phyloP scores from a whole-genome alignment of 192 early-diverging fungal species.

The Backusella circina region DNA sequence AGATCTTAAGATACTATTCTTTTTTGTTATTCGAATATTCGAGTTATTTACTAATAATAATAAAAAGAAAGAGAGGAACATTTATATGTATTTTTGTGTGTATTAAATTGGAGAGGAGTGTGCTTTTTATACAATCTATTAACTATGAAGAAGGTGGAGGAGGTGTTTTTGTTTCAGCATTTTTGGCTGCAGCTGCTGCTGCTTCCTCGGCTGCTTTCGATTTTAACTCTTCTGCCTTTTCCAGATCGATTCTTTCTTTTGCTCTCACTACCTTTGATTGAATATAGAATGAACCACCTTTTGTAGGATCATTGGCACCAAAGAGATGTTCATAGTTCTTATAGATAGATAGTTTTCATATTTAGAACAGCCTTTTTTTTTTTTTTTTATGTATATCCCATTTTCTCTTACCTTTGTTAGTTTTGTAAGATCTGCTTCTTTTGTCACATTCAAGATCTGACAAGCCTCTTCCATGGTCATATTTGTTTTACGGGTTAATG shows the following conservation, averaged over 20 bases:
- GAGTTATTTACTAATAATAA: background rate
- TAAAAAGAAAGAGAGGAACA: background rate
- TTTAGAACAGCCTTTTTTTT: background rate
- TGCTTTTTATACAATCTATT: background rate
- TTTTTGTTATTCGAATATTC: too few relatives aligned
- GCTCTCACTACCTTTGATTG: slow-evolving; percentile 93
- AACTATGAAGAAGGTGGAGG: slow-evolving; percentile 15
- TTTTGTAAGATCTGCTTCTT: slow-evolving; percentile 52
- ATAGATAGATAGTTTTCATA: background rate
- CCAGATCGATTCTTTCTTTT: slow-evolving; percentile 91
- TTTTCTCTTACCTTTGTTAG: slow-evolving; percentile 48
- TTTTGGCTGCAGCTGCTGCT: slow-evolving; percentile 7
- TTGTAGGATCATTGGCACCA: slow-evolving; percentile 78
- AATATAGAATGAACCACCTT: slow-evolving; percentile 91
- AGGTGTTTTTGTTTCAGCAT: background rate
- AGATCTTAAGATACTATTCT: background rate
- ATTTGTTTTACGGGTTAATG: slow-evolving; percentile 70
- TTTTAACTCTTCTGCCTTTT: slow-evolving; percentile 62
- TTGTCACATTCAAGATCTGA: slow-evolving; percentile 85
- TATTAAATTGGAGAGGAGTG: background rate
- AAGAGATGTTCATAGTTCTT: slow-evolving; percentile 89
- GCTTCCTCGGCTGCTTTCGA: slow-evolving; percentile 6
- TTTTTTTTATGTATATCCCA: too few relatives aligned
- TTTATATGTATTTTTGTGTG: background rate
- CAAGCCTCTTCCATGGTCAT: slow-evolving; percentile 88